Base-by-base conservation (phyloP, 1,139 yeast genomes). In the Kodamaea sp. region DNA sequence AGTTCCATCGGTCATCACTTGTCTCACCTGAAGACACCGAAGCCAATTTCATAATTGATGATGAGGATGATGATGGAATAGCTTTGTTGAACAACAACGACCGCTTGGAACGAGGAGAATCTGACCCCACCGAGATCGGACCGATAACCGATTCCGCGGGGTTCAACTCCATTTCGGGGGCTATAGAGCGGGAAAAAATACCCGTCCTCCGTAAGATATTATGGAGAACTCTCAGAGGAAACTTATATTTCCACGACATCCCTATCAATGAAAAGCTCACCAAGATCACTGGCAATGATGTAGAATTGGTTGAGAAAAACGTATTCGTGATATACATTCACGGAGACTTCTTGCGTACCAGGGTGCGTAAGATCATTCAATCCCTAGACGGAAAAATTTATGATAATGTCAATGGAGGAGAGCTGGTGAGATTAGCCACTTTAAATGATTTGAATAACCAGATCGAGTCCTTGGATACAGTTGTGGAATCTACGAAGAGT, bases 321-420 rank as follows among this genome's bases (percentile, higher is more conserved):
- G 86, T 85, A 6, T 89, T 90, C 53, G 78, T 92, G 34, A 80
- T 89, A 11, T 89, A 86, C 57, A 83, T 95, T 22, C 98, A 92
- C 55, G 98, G 98, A 42, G 80, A 79, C 30, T 68, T 78, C 35
- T 73, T 90, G 41, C 70, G 82, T 35, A 60, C 70, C 36, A 77
- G 88, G 49, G 86, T 90, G 34, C 75, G 76, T 42, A 80, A 78
- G 49, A 84, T 92, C 40, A 80, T 92, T 21, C 90, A 82, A 48
- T 83, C 96, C 0, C 68, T 92, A 41, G 97, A 87, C 48, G 96
- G 97, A 2, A 69, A 73, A 23, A 61, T 90, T 13, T 88, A 79
- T 57, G 70, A 63, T 33, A 76, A 79, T 23, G 80, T 87, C 16
- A 79, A 77, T 35, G 83, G 87, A 26, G 75, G 75, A 30, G 47